These are phyloP conservation scores for Trifolium dubium DNA, from an alignment of 306 rosid genomes.

Conservation along the genomic window DNA sequence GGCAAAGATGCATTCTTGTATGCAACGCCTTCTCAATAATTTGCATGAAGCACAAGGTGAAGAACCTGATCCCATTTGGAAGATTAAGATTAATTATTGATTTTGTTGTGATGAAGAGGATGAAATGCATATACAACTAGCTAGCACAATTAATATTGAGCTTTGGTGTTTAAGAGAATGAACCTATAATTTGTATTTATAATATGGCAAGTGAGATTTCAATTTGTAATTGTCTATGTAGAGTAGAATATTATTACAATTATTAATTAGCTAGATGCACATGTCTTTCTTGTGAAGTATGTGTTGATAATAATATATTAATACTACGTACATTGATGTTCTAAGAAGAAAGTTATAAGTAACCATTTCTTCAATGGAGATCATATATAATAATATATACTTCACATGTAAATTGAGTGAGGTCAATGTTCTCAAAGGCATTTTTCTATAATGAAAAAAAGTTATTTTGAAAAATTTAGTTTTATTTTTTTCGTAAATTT, in stretches of 20 bases:
- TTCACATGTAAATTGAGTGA: conserved; percentile 37
- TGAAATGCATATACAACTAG: not conserved
- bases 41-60: conserved; percentile 92
- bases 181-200: conserved; percentile 56
- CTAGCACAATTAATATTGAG: conserved; percentile 20
- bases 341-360: conserved; percentile 33
- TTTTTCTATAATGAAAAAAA: too few species aligned
- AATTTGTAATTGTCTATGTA: conserved; percentile 29
- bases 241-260: conserved; percentile 37
- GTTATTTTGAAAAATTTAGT: too few species aligned
- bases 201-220: conserved; percentile 42
- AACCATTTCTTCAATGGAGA: conserved; percentile 3
- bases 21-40: conserved; percentile 80
- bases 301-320: conserved; percentile 9
- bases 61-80: conserved; percentile 57
- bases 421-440: not conserved
- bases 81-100: not conserved
- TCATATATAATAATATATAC: conserved; percentile 1
- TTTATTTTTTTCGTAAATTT: too few species aligned
- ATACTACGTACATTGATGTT: not conserved
- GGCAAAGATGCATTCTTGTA: conserved; percentile 74
- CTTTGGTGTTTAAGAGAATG: conserved; percentile 42
- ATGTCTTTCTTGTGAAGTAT: conserved; percentile 53
- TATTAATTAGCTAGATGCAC: conserved; percentile 47
- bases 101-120: conserved; percentile 13